These are phyloP conservation scores for Cercophora sp. DNA, from an alignment of 495 filamentous ascomycete species.

Conservation along the genomic window DNA sequence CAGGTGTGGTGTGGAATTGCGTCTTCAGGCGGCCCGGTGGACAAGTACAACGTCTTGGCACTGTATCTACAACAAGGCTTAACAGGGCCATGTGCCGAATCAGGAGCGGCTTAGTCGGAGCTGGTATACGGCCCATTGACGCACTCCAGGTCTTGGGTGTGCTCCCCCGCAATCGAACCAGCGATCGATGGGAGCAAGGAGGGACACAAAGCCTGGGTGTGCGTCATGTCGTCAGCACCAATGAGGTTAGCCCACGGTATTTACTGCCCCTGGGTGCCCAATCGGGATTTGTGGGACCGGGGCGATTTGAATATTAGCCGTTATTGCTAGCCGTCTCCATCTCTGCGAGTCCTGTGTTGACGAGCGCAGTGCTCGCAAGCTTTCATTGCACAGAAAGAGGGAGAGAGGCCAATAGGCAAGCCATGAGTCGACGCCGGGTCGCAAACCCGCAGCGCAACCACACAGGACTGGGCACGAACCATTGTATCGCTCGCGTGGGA, in stretches of 20 bases:
- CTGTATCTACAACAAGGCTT: background rate
- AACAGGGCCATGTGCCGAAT: slow-evolving; percentile 17
- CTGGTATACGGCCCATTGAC: slow-evolving; percentile 9
- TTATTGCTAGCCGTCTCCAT: no score
- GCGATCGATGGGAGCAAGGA: background rate
- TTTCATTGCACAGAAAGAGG: no score
- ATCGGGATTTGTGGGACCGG: slow-evolving; percentile 11
- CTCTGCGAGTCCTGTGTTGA: no score
- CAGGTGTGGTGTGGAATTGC: background rate
- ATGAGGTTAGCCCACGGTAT: background rate
- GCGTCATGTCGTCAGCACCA: background rate
- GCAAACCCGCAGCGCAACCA: no score
- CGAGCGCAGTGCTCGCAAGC: no score
- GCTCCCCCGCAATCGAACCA: slow-evolving; percentile 8
- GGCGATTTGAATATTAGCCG: no score
- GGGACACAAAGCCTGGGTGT: background rate
- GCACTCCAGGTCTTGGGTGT: slow-evolving; percentile 6
- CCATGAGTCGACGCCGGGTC: no score
- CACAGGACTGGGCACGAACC: no score
- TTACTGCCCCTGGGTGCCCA: background rate
- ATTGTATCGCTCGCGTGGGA: no score
- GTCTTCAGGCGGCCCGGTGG: background rate
- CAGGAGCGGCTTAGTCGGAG: background rate
- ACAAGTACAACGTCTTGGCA: slow-evolving; percentile 1
- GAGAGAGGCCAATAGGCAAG: no score